A percentile compares a stretch with the other conserved stretches of the same genome.
These are phyloP conservation scores for Gentiana dahurica DNA, from an alignment of 257 asterid genomes.

Conservation along the genomic window DNA sequence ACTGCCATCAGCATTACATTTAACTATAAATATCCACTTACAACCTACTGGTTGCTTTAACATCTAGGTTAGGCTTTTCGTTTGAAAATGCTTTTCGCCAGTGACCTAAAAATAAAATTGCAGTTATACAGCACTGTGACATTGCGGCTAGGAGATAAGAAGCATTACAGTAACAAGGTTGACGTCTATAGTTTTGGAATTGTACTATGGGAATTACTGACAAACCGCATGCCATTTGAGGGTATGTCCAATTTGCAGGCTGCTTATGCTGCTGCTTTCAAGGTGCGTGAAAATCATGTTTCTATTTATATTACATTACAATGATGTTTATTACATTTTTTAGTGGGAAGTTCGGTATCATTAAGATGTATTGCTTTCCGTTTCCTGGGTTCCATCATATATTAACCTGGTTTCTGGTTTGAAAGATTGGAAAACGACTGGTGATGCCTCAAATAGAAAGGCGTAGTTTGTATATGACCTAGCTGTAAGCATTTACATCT, in stretches of 20 bases:
- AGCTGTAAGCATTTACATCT: too few relatives aligned
- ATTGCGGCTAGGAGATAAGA: constrained; percentile 94
- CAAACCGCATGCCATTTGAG: constrained; percentile 95
- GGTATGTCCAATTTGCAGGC: constrained; percentile 99
- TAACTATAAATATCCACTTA: too few relatives aligned
- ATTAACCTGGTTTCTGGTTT: too few relatives aligned
- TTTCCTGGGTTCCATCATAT: too few relatives aligned
- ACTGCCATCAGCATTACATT: too few relatives aligned
- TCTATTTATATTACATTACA: too few relatives aligned
- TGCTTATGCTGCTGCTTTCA: constrained; percentile 99
- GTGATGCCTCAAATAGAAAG: too few relatives aligned
- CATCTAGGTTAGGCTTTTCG: not conserved
- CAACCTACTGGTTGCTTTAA: constrained; percentile 1
- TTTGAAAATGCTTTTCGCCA: not conserved
- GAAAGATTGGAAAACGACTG: too few relatives aligned
- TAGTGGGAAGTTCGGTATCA: too few relatives aligned
- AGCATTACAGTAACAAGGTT: constrained; percentile 92
- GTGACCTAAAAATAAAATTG: constrained; percentile 20
- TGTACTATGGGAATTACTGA: constrained; percentile 81
- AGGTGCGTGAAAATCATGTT: constrained; percentile 33
- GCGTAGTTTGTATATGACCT: too few relatives aligned
- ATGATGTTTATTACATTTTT: too few relatives aligned
- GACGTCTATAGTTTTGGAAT: constrained; percentile 95
- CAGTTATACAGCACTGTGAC: constrained; percentile 98
- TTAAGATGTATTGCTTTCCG: too few relatives aligned